These are phyloP conservation scores for Isatis tinctoria DNA, from an alignment of 345 rosid genomes.

Conservation along the genomic window DNA sequence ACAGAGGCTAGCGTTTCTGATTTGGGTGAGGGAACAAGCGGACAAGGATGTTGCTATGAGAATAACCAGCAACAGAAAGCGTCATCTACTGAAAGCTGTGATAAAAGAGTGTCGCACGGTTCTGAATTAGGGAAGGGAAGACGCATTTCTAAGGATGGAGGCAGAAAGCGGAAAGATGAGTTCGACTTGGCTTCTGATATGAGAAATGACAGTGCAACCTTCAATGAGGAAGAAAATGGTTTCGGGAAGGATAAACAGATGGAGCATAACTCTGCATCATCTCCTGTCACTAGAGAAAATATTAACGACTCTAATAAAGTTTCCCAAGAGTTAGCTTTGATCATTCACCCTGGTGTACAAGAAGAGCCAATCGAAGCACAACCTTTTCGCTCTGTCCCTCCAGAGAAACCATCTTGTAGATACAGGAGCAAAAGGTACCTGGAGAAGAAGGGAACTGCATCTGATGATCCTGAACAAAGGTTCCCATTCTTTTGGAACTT, in stretches of 20 bases:
- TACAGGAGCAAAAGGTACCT: neutral
- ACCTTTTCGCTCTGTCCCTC: neutral
- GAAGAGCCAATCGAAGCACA: constrained; percentile 5
- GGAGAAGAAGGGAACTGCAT: neutral
- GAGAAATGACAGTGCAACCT: neutral
- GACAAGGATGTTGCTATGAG: neutral
- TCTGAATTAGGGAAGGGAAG: neutral
- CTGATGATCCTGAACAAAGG: constrained; percentile 1
- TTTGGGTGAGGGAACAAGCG: constrained; percentile 1
- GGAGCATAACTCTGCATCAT: neutral
- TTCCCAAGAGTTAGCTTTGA: constrained; percentile 23
- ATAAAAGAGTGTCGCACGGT: neutral
- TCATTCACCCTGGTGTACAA: constrained; percentile 8
- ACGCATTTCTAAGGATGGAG: neutral
- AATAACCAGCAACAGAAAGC: constrained; percentile 1
- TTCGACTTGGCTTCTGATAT: neutral
- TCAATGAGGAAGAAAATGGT: neutral
- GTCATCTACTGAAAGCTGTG: neutral
- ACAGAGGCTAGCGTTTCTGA: neutral
- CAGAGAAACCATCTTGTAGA: neutral
- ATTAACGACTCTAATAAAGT: neutral
- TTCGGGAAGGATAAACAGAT: neutral
- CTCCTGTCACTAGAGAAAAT: constrained; percentile 6
- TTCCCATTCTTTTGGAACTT: neutral
- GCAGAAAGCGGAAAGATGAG: neutral